Base-by-base conservation (phyloP, 2,329 filamentous ascomycete genomes). In the Camillea tinctor region DNA sequence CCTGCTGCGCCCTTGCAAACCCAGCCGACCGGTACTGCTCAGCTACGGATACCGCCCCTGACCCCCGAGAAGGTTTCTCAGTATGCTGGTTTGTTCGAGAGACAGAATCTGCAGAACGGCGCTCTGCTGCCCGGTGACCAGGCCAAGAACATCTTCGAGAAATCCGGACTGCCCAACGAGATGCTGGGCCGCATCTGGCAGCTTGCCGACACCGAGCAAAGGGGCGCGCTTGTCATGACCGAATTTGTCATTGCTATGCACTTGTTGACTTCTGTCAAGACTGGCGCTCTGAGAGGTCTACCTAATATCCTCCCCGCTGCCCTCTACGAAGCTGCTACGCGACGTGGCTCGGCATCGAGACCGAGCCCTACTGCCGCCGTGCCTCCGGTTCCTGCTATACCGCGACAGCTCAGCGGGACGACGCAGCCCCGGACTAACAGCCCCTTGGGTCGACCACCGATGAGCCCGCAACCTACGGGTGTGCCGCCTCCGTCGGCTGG, bases 161-260 rank as follows among this genome's bases (percentile, higher is more conserved):
- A 93, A 73, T 94, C 94, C 1, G 88, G 90, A 58, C 79, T 99
- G 64, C 90, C 94, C 4, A 97, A 96, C 73, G 93, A 98, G 68
- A 84, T 91, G 11, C 82, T 99, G 30, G 93, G 93, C n/a, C 88
- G 90, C 67, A 97, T 99, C 79, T 99, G 95, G 95, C 93, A 91
- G 69, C 83, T 99, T 62, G 90, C 93, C 21, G 95, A 99, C 74
- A 95, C 92, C 0, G 93, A 97, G 76, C 93, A 97, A 77, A 88
- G 93, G 56, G 95, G 95, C 55, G 88, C 90, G 30, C 82, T 99
- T 40, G 90, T 93, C 60, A 83, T 88, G 68, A 94, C 93, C 15
- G 95, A 98, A 70, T 99, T 99, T 74, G 91, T 97, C 72, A 96
- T 99, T 71, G 95, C 95, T 52, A 99, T 99, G 95, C 95, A 99